Evolutionary conservation across 306 rosid species (phyloP), one percentile per base, ranked within the genome.

Genomic region (Fagus sylvatica): DNA sequence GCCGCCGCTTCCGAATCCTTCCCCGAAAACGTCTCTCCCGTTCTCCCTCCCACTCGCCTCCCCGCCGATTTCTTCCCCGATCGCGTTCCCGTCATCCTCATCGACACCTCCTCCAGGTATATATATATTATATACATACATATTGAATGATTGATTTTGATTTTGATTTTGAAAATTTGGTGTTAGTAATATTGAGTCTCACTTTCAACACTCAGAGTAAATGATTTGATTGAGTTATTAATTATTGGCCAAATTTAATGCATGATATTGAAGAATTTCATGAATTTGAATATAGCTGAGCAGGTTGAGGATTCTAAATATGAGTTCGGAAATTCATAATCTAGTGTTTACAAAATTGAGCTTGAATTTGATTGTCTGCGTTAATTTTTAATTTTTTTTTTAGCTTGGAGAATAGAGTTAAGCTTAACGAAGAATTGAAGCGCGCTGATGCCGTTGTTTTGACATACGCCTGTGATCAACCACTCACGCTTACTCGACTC

Each of bases 61-160:
- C 92, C 98, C 57, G 87, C 85, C 12, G 96, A 94, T 86, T 80
- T 83, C 82, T 94, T 73, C 81, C 88, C 90, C 54, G 93, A 90
- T 57, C 75, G 60, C 11, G 85, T 94, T 62, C 97, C 97, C 12
- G 73, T 94, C 69, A 89, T 90, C 78, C 10, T 94, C 75, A 72
- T 94, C 60, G 98, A 92, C 75, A 92, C 98, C 56, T 83, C 97
- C 37, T 90, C 93, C 69, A 89, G 94, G 98, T 93, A 41, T 78
- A 34, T 43, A 17, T 34, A 39, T 65, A 48, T 37, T 37, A 16
- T 8, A 37, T 65, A 65, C 4, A 36, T 39, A 10, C 32, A 2
- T 15, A 51, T 13, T 53, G 28, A 22, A 22, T 22, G 28, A 22
- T 22, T 22, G 28, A 22, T 46, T 10, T 46, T 46, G 51, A 46